Percentiles rank a stretch among this genome's conserved stretches.
Evolutionary conservation across 208 protist species (phyloP).

Genomic region (Leishmania tarentolae): DNA sequence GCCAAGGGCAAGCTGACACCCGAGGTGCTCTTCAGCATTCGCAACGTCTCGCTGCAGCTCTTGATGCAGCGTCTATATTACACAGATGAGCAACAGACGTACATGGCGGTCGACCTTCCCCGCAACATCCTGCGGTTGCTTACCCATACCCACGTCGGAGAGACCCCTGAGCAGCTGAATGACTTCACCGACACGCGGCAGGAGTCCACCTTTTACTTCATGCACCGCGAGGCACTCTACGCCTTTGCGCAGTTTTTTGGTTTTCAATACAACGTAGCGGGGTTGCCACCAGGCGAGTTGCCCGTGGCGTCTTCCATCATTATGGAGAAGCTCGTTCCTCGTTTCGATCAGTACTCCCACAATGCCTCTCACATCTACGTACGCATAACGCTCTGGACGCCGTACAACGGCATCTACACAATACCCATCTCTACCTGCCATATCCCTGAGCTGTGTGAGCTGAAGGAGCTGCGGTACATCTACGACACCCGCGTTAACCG

Average conservation of each 20-base stretch:
- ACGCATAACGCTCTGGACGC: slow-evolving; percentile 67
- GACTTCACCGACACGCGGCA: slow-evolving; percentile 73
- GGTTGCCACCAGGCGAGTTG: slow-evolving; percentile 67
- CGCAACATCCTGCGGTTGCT: slow-evolving; percentile 54
- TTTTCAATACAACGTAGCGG: slow-evolving; percentile 64
- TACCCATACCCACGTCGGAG: slow-evolving; percentile 46
- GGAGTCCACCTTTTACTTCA: slow-evolving; percentile 77
- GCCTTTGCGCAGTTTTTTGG: slow-evolving; percentile 85
- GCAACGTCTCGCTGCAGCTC: slow-evolving; percentile 73
- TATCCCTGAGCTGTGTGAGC: slow-evolving; percentile 73
- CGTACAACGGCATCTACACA: slow-evolving; percentile 62
- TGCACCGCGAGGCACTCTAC: slow-evolving; percentile 87
- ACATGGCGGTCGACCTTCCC: slow-evolving; percentile 81
- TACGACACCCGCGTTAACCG: slow-evolving; percentile 57
- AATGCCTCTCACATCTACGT: slow-evolving; percentile 54
- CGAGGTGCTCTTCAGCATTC: slow-evolving; percentile 61
- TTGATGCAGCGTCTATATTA: slow-evolving; percentile 78
- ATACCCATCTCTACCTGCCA: slow-evolving; percentile 56
- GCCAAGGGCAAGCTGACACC: slow-evolving; percentile 48
- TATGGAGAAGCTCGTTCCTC: slow-evolving; percentile 70
- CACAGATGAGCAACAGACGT: slow-evolving; percentile 87
- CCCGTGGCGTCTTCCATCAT: slow-evolving; percentile 74
- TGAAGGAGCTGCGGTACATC: slow-evolving; percentile 65
- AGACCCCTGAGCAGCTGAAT: slow-evolving; percentile 39
- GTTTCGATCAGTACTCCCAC: slow-evolving; percentile 36